phyloP scores from a whole-genome alignment of 139 green algal genomes.

The Chlamydomonas sphaeroides region DNA sequence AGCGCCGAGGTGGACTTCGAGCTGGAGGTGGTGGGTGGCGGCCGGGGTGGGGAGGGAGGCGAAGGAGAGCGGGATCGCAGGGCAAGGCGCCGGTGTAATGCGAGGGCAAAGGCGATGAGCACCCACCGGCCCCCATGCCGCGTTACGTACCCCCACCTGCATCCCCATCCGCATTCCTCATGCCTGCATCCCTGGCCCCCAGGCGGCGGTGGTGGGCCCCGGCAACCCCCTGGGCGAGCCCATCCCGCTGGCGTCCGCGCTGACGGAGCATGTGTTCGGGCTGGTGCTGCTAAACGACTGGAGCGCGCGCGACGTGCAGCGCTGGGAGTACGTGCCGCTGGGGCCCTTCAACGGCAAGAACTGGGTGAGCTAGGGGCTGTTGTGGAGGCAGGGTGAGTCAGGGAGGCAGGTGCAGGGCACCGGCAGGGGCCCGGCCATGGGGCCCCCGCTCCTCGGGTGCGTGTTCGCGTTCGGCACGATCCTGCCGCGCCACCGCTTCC shows the following conservation, averaged over 20 bases:
- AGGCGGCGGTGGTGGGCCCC: conserved; percentile 81
- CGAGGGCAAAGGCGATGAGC: too few relatives aligned
- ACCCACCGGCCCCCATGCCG: too few relatives aligned
- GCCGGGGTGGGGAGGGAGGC: neutral
- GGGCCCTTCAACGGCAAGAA: conserved; percentile 96
- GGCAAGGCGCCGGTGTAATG: too few relatives aligned
- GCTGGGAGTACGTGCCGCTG: conserved; percentile 93
- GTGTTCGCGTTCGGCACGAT: too few relatives aligned
- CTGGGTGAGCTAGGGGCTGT: too few relatives aligned
- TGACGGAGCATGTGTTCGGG: conserved; percentile 89
- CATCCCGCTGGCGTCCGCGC: conserved; percentile 71
- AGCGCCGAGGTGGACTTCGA: conserved; percentile 87
- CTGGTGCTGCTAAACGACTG: conserved; percentile 97
- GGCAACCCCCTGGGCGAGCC: conserved; percentile 81
- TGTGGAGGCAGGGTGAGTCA: too few relatives aligned
- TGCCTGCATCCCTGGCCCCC: neutral
- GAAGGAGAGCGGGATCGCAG: too few relatives aligned
- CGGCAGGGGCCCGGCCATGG: too few relatives aligned
- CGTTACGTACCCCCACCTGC: too few relatives aligned
- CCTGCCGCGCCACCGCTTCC: too few relatives aligned
- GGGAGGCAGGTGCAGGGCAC: too few relatives aligned
- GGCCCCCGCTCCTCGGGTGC: too few relatives aligned
- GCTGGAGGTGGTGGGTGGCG: conserved; percentile 86
- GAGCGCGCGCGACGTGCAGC: conserved; percentile 94
- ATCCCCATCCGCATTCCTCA: neutral